phyloP scores from a whole-genome alignment of 257 asterid genomes.

The Solanum ossicruentum region DNA sequence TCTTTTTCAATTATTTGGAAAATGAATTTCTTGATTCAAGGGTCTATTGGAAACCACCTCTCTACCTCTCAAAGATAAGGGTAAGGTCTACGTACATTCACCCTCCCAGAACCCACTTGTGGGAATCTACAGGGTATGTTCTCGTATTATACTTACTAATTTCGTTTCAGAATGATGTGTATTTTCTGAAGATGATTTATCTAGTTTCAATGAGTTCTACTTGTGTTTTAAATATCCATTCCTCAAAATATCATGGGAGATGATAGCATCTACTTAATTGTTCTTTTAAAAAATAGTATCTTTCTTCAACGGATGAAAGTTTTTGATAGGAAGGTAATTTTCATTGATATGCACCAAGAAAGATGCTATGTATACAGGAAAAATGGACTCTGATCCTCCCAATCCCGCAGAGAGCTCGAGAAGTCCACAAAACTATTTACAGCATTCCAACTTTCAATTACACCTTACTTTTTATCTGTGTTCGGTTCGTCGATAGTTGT shows the following conservation, averaged over 20 bases:
- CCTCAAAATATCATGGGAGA: neutral
- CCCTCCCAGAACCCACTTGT: neutral
- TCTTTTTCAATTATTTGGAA: neutral
- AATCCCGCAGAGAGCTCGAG: neutral
- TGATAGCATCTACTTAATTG: neutral
- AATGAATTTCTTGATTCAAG: neutral
- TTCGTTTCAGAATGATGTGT: neutral
- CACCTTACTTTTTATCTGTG: neutral
- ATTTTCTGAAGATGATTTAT: neutral
- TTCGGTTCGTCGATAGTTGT: neutral
- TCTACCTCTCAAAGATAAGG: neutral
- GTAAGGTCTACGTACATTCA: neutral
- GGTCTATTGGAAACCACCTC: neutral
- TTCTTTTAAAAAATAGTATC: neutral
- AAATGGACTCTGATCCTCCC: neutral
- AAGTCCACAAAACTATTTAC: neutral
- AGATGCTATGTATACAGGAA: neutral
- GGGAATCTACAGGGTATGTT: neutral
- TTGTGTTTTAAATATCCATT: neutral
- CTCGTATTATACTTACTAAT: neutral
- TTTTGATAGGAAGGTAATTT: neutral
- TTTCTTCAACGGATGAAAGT: neutral
- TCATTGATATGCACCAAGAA: neutral
- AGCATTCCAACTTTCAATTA: neutral
- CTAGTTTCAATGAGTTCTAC: neutral